Conservation (phyloP, 2,329 filamentous ascomycete genomes). For the Didymella exigua region DNA sequence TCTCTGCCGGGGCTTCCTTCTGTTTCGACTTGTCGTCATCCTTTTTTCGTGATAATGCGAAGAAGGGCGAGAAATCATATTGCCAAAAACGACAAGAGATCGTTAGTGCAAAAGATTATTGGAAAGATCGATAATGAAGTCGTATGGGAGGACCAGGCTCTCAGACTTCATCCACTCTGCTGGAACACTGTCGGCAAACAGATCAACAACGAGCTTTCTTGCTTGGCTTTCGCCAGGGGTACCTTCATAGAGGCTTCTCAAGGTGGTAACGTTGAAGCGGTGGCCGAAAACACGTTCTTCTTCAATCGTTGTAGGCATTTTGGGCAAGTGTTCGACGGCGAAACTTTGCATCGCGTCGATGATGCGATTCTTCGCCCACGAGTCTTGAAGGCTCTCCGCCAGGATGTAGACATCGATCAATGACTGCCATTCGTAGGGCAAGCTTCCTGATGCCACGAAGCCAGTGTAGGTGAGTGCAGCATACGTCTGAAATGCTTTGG, state of each 20-base stretch:
- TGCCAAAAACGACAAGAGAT: neutral
- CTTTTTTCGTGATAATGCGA: neutral
- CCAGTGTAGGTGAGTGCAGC: neutral
- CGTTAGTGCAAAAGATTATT: neutral
- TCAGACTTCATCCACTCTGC: neutral
- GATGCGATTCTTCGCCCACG: neutral
- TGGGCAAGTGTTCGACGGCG: neutral
- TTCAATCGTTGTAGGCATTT: too few species aligned
- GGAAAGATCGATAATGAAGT: neutral
- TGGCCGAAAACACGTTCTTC: neutral
- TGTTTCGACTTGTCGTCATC: neutral
- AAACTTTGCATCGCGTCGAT: slow-evolving; percentile 1
- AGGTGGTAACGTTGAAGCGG: neutral
- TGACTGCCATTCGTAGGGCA: neutral
- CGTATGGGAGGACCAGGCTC: neutral
- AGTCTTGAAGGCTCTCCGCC: neutral
- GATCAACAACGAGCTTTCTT: neutral
- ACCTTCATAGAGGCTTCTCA: neutral
- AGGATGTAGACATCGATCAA: slow-evolving; percentile 2
- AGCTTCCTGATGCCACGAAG: neutral
- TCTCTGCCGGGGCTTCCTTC: neutral
- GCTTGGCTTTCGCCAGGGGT: neutral
- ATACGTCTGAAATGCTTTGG: neutral
- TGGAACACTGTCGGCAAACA: neutral
- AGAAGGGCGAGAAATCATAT: neutral